Evolutionary conservation across 2,329 filamentous ascomycete genomes (phyloP).

Genomic region (Sporothrix brunneoviolacea): DNA sequence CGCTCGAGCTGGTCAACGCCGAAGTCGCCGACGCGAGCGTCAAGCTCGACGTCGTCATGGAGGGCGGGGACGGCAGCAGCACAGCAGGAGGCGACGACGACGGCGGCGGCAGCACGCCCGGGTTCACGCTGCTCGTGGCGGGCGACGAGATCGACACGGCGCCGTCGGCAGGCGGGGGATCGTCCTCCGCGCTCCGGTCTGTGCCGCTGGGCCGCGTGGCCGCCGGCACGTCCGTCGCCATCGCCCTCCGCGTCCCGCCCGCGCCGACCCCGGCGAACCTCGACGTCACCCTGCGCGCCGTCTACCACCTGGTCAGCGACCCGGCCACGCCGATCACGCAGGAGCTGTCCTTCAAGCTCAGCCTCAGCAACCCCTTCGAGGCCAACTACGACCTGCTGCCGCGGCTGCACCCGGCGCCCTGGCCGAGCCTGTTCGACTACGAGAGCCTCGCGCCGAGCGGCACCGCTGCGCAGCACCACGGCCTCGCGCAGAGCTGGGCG

Average conservation of each 20-base stretch:
- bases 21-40: conserved; percentile 74
- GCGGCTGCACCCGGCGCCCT: conserved; percentile 66
- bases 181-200: conserved; percentile 25
- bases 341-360: conserved; percentile 59
- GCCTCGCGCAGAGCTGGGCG: conserved; percentile 75
- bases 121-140: conserved; percentile 32
- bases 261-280: conserved; percentile 48
- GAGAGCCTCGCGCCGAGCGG: conserved; percentile 38
- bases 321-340: conserved; percentile 75
- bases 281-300: conserved; percentile 64
- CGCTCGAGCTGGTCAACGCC: conserved; percentile 67
- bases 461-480: conserved; percentile 35
- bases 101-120: conserved; percentile 29
- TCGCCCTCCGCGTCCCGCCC: conserved; percentile 45
- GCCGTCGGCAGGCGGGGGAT: neutral
- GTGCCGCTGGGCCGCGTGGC: conserved; percentile 42
- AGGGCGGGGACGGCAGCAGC: conserved; percentile 43
- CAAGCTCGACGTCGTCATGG: conserved; percentile 61
- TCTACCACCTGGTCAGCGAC: conserved; percentile 76
- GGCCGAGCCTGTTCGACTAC: conserved; percentile 79
- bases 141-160: conserved; percentile 21
- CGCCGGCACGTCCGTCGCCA: conserved; percentile 35
- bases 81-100: neutral
- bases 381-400: conserved; percentile 84
- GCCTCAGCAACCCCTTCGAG: conserved; percentile 78